phyloP scores from a whole-genome alignment of 139 green algal species.

The Dunaliella sp. region DNA sequence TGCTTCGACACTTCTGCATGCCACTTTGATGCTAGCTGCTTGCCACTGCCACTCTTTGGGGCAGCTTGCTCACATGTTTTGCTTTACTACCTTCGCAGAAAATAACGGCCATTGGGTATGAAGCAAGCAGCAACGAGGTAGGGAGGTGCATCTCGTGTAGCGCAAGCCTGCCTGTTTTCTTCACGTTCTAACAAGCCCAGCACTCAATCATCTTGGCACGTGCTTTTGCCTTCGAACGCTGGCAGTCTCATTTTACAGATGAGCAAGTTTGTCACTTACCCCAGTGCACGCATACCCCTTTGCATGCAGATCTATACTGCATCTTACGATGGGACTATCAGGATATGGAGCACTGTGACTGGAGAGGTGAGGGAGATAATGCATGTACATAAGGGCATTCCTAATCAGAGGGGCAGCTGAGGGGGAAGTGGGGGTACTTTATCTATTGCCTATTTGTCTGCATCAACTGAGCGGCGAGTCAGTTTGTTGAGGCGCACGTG shows the following conservation, averaged over 20 bases:
- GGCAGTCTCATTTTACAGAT: not conserved
- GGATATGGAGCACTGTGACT: slow-evolving; percentile 62
- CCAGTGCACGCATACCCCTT: not conserved
- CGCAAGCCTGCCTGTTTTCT: not conserved
- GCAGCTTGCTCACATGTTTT: not conserved
- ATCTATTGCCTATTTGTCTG: not conserved
- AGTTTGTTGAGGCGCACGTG: not conserved
- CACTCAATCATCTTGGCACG: not conserved
- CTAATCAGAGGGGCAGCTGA: not conserved
- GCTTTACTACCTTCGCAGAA: slow-evolving; percentile 4
- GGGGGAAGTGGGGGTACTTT: not conserved
- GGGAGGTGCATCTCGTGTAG: not conserved
- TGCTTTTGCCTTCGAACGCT: too few relatives aligned
- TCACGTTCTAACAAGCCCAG: not conserved
- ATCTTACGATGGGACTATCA: slow-evolving; percentile 60
- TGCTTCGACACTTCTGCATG: too few relatives aligned
- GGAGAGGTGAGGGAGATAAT: slow-evolving; percentile 46
- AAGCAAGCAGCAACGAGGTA: not conserved
- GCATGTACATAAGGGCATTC: not conserved
- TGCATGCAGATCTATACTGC: slow-evolving; percentile 71
- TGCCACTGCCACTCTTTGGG: not conserved
- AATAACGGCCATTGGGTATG: slow-evolving; percentile 11
- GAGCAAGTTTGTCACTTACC: not conserved
- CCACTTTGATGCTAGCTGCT: not conserved
- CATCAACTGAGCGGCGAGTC: not conserved